phyloP scores from a whole-genome alignment of 495 filamentous ascomycete species.

The Physcia stellaris region DNA sequence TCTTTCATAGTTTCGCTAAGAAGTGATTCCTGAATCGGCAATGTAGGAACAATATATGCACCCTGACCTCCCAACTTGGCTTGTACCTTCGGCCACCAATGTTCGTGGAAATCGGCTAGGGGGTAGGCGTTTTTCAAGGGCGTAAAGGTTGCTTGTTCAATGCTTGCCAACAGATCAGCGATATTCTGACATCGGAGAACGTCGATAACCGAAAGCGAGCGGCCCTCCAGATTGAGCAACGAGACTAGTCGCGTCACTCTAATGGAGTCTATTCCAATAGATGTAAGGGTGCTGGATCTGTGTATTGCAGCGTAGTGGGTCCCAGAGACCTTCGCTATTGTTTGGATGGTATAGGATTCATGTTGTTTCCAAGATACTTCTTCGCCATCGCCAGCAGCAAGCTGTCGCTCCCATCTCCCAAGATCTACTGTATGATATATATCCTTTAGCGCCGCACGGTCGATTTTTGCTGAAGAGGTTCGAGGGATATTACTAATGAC shows the following conservation, averaged over 20 bases:
- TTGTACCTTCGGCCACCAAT: conserved; percentile 10
- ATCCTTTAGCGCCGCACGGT: conserved; percentile 18
- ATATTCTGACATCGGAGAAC: conserved; percentile 21
- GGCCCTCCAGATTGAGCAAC: conserved; percentile 17
- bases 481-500: conserved; percentile 20
- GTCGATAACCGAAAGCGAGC: conserved; percentile 17
- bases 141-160: neutral
- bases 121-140: conserved; percentile 10
- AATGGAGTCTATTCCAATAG: conserved; percentile 25
- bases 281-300: conserved; percentile 16
- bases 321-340: conserved; percentile 17
- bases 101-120: conserved; percentile 15
- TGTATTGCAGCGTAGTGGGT: conserved; percentile 15
- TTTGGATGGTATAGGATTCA: conserved; percentile 12
- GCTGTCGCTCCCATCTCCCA: conserved; percentile 19
- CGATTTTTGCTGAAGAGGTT: conserved; percentile 24
- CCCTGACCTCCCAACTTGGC: conserved; percentile 11
- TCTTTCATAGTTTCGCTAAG: conserved; percentile 23
- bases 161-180: neutral
- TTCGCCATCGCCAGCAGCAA: conserved; percentile 6
- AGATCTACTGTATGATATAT: conserved; percentile 20
- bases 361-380: conserved; percentile 2
- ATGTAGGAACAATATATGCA: conserved; percentile 12
- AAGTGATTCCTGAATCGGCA: conserved; percentile 24
- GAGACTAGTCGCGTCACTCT: conserved; percentile 21